A percentile compares a stretch with the other conserved stretches of the same genome.
These are phyloP conservation scores for Phyllostachys edulis DNA, from an alignment of 176 grass and related monocot species.

Conservation along the genomic window DNA sequence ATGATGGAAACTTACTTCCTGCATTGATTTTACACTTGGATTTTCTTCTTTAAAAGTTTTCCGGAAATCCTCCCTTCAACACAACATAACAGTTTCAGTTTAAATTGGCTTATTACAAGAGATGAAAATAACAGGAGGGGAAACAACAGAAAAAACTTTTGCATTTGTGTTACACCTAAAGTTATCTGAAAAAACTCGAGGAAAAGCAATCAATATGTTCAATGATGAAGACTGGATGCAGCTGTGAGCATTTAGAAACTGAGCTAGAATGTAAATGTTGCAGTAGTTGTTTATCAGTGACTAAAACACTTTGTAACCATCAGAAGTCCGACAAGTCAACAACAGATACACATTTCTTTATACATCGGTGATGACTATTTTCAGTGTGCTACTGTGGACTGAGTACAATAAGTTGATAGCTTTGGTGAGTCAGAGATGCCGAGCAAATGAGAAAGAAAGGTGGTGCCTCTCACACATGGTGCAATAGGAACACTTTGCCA, in stretches of 20 bases:
- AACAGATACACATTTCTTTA: not conserved
- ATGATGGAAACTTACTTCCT: conserved; percentile 55
- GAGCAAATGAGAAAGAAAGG: not conserved
- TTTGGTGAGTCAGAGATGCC: not conserved
- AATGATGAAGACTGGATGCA: conserved; percentile 6
- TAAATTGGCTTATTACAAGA: conserved; percentile 14
- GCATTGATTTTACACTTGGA: conserved; percentile 85
- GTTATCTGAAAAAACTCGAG: not conserved
- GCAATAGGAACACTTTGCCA: not conserved
- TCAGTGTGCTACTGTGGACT: not conserved
- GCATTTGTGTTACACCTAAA: conserved; percentile 7
- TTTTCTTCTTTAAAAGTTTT: conserved; percentile 74
- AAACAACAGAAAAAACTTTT: not conserved
- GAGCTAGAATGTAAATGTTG: conserved; percentile 2
- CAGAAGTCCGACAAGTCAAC: not conserved
- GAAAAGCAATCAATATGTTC: not conserved
- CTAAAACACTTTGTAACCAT: not conserved
- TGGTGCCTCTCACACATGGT: not conserved
- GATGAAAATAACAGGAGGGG: conserved; percentile 1
- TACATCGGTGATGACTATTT: not conserved
- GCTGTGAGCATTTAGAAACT: not conserved
- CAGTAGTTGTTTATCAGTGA: not conserved
- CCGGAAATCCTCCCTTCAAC: conserved; percentile 91
- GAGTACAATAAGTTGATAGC: not conserved
- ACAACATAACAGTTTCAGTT: conserved; percentile 37